Evolutionary conservation across 306 rosid species (phyloP).

Genomic region (Lathyrus aphaca): DNA sequence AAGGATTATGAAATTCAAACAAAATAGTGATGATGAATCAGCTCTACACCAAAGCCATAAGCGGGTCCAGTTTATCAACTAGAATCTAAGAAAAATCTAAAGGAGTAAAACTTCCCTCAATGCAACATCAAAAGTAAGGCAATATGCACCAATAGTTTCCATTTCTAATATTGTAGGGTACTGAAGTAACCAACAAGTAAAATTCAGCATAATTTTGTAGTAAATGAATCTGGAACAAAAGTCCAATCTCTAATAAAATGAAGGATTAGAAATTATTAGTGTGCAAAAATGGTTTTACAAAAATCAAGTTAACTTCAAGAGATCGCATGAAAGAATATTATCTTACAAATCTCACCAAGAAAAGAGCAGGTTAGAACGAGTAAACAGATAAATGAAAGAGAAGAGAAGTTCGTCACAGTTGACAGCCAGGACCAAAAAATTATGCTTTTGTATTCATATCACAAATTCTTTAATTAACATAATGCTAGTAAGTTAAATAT

Average conservation of each 20-base stretch:
- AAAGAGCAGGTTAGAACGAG: constrained; percentile 3
- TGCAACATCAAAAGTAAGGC: constrained; percentile 15
- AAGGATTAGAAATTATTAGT: constrained; percentile 8
- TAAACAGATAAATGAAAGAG: background rate
- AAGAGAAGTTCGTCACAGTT: background rate
- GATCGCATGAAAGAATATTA: background rate
- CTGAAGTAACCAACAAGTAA: constrained; percentile 21
- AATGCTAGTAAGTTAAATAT: constrained; percentile 3
- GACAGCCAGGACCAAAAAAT: constrained; percentile 14
- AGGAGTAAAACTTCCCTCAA: constrained; percentile 1
- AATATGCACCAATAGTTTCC: constrained; percentile 8
- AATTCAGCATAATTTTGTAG: background rate
- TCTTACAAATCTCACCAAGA: constrained; percentile 23
- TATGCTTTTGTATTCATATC: constrained; percentile 3
- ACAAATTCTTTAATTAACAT: constrained; percentile 25
- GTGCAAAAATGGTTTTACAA: background rate
- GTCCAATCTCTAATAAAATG: constrained; percentile 17
- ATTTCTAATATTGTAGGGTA: background rate
- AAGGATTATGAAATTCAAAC: constrained; percentile 26
- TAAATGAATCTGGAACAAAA: constrained; percentile 4
- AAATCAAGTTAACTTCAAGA: constrained; percentile 7
- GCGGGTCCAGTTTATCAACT: constrained; percentile 10
- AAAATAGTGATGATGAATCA: background rate
- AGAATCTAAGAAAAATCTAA: constrained; percentile 23
- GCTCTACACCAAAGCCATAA: constrained; percentile 27